Conservation (phyloP, 139 green algal species). For the Ulvella scutata region DNA sequence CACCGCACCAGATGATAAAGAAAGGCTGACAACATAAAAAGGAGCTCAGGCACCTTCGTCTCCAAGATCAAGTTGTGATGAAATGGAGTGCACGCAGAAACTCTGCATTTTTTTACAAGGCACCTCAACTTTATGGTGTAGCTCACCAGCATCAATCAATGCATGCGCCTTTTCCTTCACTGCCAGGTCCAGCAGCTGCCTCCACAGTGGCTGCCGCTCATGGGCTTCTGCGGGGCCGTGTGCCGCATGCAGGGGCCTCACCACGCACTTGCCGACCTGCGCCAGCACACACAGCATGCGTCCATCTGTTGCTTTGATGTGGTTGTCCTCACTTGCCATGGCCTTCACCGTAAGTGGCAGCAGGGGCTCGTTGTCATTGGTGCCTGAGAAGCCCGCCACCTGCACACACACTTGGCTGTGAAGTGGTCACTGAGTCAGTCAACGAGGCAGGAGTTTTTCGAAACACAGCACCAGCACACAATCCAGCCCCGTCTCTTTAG, state of each 20-base stretch:
- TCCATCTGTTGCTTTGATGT: slow-evolving; percentile 28
- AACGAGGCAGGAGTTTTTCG: no score
- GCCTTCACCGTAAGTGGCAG: slow-evolving; percentile 29
- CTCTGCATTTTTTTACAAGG: not conserved
- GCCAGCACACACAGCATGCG: slow-evolving; percentile 40
- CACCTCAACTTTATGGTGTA: not conserved
- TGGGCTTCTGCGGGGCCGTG: not conserved
- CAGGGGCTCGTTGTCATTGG: slow-evolving; percentile 44
- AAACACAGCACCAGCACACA: no score
- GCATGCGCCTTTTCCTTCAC: slow-evolving; percentile 16
- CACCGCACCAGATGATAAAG: not conserved
- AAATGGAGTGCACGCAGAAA: not conserved
- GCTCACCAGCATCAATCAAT: slow-evolving; percentile 35
- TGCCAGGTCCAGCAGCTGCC: slow-evolving; percentile 21
- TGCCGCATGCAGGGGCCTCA: slow-evolving; percentile 6
- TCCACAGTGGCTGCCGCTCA: slow-evolving; percentile 12
- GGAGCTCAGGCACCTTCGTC: not conserved
- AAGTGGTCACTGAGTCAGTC: no score
- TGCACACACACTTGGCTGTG: no score
- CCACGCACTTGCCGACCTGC: not conserved
- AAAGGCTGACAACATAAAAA: not conserved
- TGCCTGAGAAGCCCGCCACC: slow-evolving; percentile 29
- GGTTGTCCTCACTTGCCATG: not conserved
- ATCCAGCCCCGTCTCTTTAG: no score
- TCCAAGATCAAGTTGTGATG: not conserved